Base-by-base conservation (phyloP, 2,329 filamentous ascomycete genomes). In the Sarocladiaceae sp. region DNA sequence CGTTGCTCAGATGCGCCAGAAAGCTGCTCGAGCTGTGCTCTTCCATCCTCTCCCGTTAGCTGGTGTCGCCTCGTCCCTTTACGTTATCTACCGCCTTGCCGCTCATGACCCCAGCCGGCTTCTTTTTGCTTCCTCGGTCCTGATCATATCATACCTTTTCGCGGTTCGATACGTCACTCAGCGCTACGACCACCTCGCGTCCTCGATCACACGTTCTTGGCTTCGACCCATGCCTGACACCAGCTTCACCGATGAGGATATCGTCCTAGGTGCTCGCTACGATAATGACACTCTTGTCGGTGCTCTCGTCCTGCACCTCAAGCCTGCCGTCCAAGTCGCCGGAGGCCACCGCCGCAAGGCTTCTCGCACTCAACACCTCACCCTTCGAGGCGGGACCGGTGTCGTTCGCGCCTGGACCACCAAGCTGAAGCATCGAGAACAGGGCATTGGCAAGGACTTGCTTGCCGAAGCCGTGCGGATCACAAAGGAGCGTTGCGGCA, bases 331-430 rank as follows among this genome's bases (percentile, higher is more conserved):
- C 22, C 40, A 37, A 3, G 44, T 28, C 25, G 52, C 44, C 3
- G 26, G 56, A 25, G 57, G 60, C 50, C 60, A 55, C 25, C 60
- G 60, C 18, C 66, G 66, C 52, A 66, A 60, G 52, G 62, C 71
- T 66, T 61, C 67, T 64, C 63, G 62, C 70, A 70, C 64, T 59
- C 66, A 60, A 47, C 56, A 57, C 59, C 28, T 28, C 15, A 71
- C 63, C 62, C 73, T 75, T 59, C 65, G 73, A 57, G 82, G 84
- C 31, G 86, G 86, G 50, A 80, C 79, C 56, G 88, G 85, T 8
- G 73, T 90, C 46, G 85, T 96, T 53, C 81, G 88, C 25, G 90
- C 88, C 1, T 96, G 91, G 90, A 93, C 90, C 2, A 88, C 90
- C 2, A 77, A 78, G 63, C 70, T 84, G 49, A 75, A 77, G 58